Evolutionary conservation across 139 green algal species (phyloP).

Genomic region (Chlorella ohadii): DNA sequence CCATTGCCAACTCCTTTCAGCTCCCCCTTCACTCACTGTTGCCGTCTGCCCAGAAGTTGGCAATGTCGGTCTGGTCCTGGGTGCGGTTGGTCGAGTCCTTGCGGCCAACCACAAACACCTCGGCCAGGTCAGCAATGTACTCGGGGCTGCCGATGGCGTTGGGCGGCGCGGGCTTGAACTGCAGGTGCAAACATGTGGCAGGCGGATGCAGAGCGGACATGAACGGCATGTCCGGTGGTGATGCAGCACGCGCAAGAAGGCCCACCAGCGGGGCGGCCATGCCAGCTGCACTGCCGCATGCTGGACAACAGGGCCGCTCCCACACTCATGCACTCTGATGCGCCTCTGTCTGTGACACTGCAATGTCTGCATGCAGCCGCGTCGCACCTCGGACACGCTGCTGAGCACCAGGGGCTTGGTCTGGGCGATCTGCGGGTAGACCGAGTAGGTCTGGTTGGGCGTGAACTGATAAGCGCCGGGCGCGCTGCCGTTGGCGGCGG

Average conservation of each 20-base stretch:
- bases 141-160: not conserved
- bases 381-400: not conserved
- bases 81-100: slow-evolving; percentile 12
- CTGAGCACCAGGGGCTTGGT: not conserved
- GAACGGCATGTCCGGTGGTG: too few species aligned
- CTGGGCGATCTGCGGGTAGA: slow-evolving; percentile 36
- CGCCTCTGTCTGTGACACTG: too few species aligned
- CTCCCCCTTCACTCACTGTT: slow-evolving; percentile 10
- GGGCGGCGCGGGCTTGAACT: not conserved
- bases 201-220: too few species aligned
- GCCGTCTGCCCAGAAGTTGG: slow-evolving; percentile 41
- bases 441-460: not conserved
- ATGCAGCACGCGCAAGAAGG: too few species aligned
- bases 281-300: too few species aligned
- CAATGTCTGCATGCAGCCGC: not conserved
- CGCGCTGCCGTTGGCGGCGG: not conserved
- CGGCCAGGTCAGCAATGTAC: not conserved
- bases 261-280: too few species aligned
- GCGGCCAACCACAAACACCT: slow-evolving; percentile 4
- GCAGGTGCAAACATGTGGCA: not conserved
- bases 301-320: too few species aligned
- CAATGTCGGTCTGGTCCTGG: not conserved
- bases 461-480: slow-evolving; percentile 6
- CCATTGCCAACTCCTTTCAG: too few species aligned
- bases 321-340: too few species aligned